Percentiles rank a stretch among this genome's conserved stretches.
Conservation (phyloP, 2,329 filamentous ascomycete genomes). For the Chrysosporium keratinophilum region DNA sequence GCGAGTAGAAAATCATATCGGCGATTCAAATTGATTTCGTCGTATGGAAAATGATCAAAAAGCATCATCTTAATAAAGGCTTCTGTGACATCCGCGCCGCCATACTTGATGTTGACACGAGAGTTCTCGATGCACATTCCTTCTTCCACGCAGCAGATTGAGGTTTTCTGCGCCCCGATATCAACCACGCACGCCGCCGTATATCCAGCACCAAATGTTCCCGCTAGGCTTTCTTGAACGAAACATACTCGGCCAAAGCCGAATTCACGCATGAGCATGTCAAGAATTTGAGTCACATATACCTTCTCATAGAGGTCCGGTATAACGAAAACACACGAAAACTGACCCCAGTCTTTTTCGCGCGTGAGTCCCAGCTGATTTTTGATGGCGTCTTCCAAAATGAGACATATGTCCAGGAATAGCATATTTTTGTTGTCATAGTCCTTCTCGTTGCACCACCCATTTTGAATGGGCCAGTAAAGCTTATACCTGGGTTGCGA, state of each 20-base stretch:
- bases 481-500: slow-evolving; percentile 84
- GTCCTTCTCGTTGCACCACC: slow-evolving; percentile 82
- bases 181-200: slow-evolving; percentile 92
- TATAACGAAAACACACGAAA: slow-evolving; percentile 94
- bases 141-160: slow-evolving; percentile 92
- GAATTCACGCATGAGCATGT: slow-evolving; percentile 79
- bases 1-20: slow-evolving; percentile 88
- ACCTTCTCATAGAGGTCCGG: slow-evolving; percentile 93
- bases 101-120: slow-evolving; percentile 86
- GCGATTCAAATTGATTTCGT: slow-evolving; percentile 80
- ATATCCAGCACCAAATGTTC: slow-evolving; percentile 89
- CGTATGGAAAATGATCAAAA: slow-evolving; percentile 88
- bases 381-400: slow-evolving; percentile 76
- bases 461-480: slow-evolving; percentile 80
- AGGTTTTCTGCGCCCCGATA: slow-evolving; percentile 93
- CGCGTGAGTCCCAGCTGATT: slow-evolving; percentile 69
- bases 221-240: slow-evolving; percentile 90
- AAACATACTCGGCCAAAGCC: slow-evolving; percentile 84
- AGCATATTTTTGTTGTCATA: slow-evolving; percentile 71
- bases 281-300: slow-evolving; percentile 74
- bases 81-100: slow-evolving; percentile 84
- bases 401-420: slow-evolving; percentile 74
- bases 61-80: slow-evolving; percentile 98
- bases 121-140: slow-evolving; percentile 92
- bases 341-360: slow-evolving; percentile 75